These are phyloP conservation scores for Cucurbitaria berberidis DNA, from an alignment of 2,329 filamentous ascomycete species.

Conservation along the genomic window DNA sequence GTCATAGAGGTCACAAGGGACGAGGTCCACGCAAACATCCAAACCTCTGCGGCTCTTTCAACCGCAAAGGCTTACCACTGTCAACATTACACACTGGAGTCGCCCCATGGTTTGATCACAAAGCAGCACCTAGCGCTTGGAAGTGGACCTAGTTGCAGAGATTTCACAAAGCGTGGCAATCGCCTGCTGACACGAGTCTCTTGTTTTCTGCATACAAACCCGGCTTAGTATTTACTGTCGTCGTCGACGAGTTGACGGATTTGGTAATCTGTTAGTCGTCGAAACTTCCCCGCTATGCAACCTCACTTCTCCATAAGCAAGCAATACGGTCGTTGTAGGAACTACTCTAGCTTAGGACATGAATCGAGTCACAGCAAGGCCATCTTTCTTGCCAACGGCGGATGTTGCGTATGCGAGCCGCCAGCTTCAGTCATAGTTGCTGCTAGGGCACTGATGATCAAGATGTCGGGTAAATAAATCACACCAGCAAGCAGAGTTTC, in stretches of 20 bases:
- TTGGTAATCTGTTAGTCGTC: conserved; percentile 47
- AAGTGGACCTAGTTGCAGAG: conserved; percentile 24
- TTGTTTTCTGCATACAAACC: conserved; percentile 26
- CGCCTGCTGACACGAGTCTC: conserved; percentile 25
- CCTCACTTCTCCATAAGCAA: conserved; percentile 30
- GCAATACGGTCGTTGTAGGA: conserved; percentile 30
- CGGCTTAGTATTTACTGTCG: conserved; percentile 24
- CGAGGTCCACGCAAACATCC: neutral
- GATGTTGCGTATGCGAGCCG: conserved; percentile 1
- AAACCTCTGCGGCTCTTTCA: neutral
- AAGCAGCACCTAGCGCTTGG: conserved; percentile 4
- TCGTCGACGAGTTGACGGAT: conserved; percentile 22
- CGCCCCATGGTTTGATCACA: neutral
- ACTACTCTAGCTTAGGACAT: conserved; percentile 38
- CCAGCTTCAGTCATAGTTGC: neutral
- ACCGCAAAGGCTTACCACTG: neutral
- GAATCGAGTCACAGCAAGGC: conserved; percentile 28
- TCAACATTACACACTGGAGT: neutral
- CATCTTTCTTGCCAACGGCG: conserved; percentile 10
- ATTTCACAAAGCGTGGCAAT: conserved; percentile 25
- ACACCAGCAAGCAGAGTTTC: conserved; percentile 2
- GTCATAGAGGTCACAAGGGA: neutral
- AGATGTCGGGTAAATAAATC: neutral
- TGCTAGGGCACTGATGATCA: neutral
- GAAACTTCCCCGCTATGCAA: conserved; percentile 45